Evolutionary conservation across 495 filamentous ascomycete genomes (phyloP), one percentile per base, ranked within the genome.

Genomic region (Aspergillus wentii): DNA sequence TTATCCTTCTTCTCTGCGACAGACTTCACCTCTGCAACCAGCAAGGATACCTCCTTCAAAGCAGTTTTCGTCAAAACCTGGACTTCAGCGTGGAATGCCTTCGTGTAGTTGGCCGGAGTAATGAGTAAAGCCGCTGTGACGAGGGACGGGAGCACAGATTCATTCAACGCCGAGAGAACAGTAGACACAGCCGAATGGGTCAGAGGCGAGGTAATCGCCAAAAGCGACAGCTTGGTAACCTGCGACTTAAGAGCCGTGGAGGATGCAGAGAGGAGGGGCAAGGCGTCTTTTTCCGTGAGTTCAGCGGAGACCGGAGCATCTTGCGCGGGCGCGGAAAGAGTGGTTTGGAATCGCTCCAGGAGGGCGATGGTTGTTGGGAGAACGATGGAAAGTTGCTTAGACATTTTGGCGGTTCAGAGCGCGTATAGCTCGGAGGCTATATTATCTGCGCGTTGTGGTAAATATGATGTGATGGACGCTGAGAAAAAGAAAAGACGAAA

Each of bases 161-260:
- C 71, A 22, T 76, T 72, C 4, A 91, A 60, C 15, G 83, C 77
- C 6, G 74, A 72, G 5, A 94, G 63, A 10, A 90, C 76, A 9
- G 65, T 78, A 30, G 41, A 58, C 19, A 92, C 75, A 10, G 86
- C 89, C 0, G 83, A 76, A 4, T 83, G 78, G 0, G 88, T 88
- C 58, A 94, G 92, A 1, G 89, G 89, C 11, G 82, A 74, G 39
- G 81, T 92, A 48, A 94, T 85, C 2, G 89, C 74, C 2, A 95
- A 74, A 11, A 95, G 79, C 0, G 85, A 88, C 17, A 95, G 73
- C 34, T 92, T 94, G 21, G 89, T 95, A 5, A 80, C 76, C 49
- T 94, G 88, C 0, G 89, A 84, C 51, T 74, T 79, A 30, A 95
- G 76, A 3, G 88, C 67, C 16, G 66, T 69, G 1, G 84, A 72